These are phyloP conservation scores for bread wheat (Triticum aestivum) DNA, from an alignment of 176 grass and related monocot genomes.

Conservation along the genomic window IWGSC_CS_RefSeq_v2.1 NC_057807.1:59958052-59958551, in stretches of 20 bases:
- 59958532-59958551: conserved; percentile 74
- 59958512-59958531: conserved; percentile 68
- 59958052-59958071: conserved; percentile 37
- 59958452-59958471: neutral
- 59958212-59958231: conserved; percentile 76
- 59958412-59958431: neutral
- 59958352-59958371: neutral
- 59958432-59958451: neutral
- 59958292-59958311: neutral
- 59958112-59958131: conserved; percentile 16
- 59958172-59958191: conserved; percentile 48
- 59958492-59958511: conserved; percentile 7
- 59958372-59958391: neutral
- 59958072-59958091: conserved; percentile 50
- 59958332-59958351: neutral
- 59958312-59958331: neutral
- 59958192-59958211: conserved; percentile 72
- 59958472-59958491: neutral
- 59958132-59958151: conserved; percentile 11
- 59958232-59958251: conserved; percentile 57
- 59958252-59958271: conserved; percentile 80
- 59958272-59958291: conserved; percentile 67
- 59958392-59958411: neutral
- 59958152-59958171: conserved; percentile 34
- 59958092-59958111: neutral